Evolutionary conservation across 169 alveolate species (phyloP).

Genomic region (Plasmodium knowlesi): DNA sequence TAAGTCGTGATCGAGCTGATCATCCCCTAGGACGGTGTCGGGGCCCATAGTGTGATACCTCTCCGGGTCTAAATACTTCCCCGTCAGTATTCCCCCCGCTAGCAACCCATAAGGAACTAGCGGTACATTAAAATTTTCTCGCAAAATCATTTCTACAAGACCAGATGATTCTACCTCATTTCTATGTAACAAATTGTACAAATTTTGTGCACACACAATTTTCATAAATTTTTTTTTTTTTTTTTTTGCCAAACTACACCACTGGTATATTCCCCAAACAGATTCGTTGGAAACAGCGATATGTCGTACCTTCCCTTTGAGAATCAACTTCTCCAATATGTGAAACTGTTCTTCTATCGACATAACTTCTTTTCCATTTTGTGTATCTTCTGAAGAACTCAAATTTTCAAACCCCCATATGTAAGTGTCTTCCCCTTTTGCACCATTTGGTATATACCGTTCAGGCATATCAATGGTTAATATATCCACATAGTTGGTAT

Average conservation of each 20-base stretch:
- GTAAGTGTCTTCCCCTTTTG: slow-evolving; percentile 88
- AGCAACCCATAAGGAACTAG: slow-evolving; percentile 87
- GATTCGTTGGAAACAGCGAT: slow-evolving; percentile 88
- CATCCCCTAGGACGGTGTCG: slow-evolving; percentile 69
- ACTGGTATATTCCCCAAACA: slow-evolving; percentile 85
- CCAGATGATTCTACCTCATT: slow-evolving; percentile 88
- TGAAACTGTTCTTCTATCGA: slow-evolving; percentile 81
- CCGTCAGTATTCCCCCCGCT: slow-evolving; percentile 91
- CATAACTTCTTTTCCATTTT: slow-evolving; percentile 25
- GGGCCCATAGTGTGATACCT: slow-evolving; percentile 78
- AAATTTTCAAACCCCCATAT: slow-evolving; percentile 83
- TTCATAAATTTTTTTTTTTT: slow-evolving; percentile 75
- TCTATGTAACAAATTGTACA: slow-evolving; percentile 86
- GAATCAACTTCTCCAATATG: slow-evolving; percentile 77
- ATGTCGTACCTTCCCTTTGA: slow-evolving; percentile 85
- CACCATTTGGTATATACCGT: slow-evolving; percentile 85
- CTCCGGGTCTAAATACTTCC: slow-evolving; percentile 89
- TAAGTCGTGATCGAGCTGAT: slow-evolving; percentile 11
- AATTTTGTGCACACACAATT: slow-evolving; percentile 79
- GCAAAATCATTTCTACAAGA: slow-evolving; percentile 81
- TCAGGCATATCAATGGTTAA: slow-evolving; percentile 84
- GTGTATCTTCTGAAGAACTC: neutral
- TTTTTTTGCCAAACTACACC: slow-evolving; percentile 76
- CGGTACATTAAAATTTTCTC: slow-evolving; percentile 84
- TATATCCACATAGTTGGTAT: slow-evolving; percentile 84